Evolutionary conservation across 179 eudicot genomes (phyloP).

Genomic region (Pouteria campechiana): DNA sequence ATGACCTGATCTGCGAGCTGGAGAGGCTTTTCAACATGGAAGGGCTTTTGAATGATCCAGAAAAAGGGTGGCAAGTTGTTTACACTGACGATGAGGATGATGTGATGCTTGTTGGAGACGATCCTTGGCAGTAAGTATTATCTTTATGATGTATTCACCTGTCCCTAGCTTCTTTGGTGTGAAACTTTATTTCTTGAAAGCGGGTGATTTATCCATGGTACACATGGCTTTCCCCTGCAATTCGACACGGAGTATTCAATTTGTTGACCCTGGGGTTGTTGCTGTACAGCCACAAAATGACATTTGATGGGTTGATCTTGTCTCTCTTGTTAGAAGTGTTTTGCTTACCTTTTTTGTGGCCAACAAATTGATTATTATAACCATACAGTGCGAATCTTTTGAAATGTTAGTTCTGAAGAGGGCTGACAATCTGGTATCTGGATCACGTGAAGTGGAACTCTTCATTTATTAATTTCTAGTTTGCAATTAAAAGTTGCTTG

Average conservation of each 20-base stretch:
- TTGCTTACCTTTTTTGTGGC: too few species aligned
- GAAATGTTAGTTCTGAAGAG: too few species aligned
- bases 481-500: not conserved
- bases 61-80: conserved; percentile 65
- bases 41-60: conserved; percentile 57
- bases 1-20: conserved; percentile 50
- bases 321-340: not conserved
- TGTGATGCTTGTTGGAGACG: conserved; percentile 90
- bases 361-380: too few species aligned
- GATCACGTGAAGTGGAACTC: not conserved
- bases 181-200: too few species aligned
- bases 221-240: too few species aligned
- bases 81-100: conserved; percentile 81
- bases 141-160: not conserved
- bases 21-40: conserved; percentile 81
- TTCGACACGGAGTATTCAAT: too few species aligned
- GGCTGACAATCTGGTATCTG: not conserved
- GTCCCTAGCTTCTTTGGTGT: not conserved
- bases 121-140: conserved; percentile 81
- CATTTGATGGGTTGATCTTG: too few species aligned
- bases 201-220: too few species aligned
- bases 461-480: not conserved
- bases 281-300: too few species aligned
- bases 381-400: too few species aligned
- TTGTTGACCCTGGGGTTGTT: too few species aligned